Base-by-base conservation (phyloP, 306 rosid species). In the Malus asiatica region DNA sequence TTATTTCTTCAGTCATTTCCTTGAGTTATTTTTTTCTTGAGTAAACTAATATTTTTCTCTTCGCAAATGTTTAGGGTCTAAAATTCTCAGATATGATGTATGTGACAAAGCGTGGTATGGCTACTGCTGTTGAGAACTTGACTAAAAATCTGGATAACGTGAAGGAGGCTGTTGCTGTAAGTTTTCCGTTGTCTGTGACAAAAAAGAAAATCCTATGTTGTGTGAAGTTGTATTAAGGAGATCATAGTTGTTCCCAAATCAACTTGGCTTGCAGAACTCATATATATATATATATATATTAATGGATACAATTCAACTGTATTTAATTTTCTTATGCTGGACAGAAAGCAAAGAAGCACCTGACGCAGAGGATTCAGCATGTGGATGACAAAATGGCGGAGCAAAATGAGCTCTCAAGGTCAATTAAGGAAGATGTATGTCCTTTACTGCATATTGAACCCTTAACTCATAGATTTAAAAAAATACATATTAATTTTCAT, bases 281-380 rank as follows among this genome's bases (percentile, higher is more conserved):
- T 76, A 23, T 3, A 66, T 33, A 52, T 76, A 14, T 20, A 75
- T 29, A 23, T 23, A 23, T 76, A 13, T 20, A 72, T 30, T 73
- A 25, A 33, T 68, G 44, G 33, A 75, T 35, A 55, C 14, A 38
- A 16, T 77, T 46, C 59, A 46, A 75, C 66, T 58, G 19, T 25
- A 23, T 35, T 60, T 75, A 70, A 73, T 53, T 63, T 85, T 70
- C 46, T 83, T 79, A 73, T 81, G 53, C 69, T 87, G 78, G 32
- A 66, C 88, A 96, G 99, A 90, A 90, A 68, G 86, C 97, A 70
- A 93, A 93, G 94, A 89, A 87, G 90, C 99, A 96, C 85, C 90
- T 96, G 85, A 96, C 96, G 0, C 97, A 96, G 84, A 88, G 97
- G 81, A 89, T 96, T 73, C 91, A 89, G 81, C 87, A 90, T 80